These are phyloP conservation scores for Mucor lusitanicus DNA, from an alignment of 371 early-diverging fungal species.

Conservation along the genomic window DNA sequence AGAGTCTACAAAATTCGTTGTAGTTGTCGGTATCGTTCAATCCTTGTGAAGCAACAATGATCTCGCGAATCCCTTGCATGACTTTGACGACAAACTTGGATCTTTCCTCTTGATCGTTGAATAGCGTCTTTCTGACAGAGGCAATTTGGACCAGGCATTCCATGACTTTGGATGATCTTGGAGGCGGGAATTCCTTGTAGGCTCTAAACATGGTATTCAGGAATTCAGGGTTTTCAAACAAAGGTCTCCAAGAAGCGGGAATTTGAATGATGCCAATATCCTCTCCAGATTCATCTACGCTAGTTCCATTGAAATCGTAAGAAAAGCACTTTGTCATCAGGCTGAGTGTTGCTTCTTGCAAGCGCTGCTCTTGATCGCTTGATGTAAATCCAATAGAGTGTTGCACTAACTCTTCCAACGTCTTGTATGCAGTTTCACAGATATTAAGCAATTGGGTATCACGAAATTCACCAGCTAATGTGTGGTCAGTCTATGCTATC, in stretches of 20 bases:
- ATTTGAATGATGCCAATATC: constrained; percentile 80
- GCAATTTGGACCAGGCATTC: constrained; percentile 82
- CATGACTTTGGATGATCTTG: constrained; percentile 66
- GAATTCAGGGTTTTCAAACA: constrained; percentile 70
- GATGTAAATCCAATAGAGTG: constrained; percentile 44
- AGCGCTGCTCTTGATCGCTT: constrained; percentile 53
- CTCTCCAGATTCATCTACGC: constrained; percentile 84
- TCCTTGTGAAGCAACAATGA: constrained; percentile 63
- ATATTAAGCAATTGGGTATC: constrained; percentile 77
- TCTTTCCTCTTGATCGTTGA: constrained; percentile 70
- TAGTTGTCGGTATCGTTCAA: constrained; percentile 76
- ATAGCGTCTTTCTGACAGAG: constrained; percentile 84
- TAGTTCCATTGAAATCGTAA: constrained; percentile 89
- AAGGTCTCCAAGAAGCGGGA: constrained; percentile 77
- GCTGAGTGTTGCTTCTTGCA: constrained; percentile 61
- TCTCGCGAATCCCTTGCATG: constrained; percentile 72
- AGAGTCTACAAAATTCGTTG: constrained; percentile 84
- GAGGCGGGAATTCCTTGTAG: constrained; percentile 62
- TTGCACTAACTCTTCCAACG: constrained; percentile 55
- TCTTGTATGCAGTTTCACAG: constrained; percentile 66
- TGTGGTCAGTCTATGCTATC: background rate
- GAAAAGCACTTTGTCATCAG: constrained; percentile 73
- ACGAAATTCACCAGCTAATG: constrained; percentile 75
- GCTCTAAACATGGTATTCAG: constrained; percentile 75
- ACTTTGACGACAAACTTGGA: constrained; percentile 67